Evolutionary conservation across 2,329 filamentous ascomycete genomes (phyloP).

Genomic region (Trichoderma arundinaceum): DNA sequence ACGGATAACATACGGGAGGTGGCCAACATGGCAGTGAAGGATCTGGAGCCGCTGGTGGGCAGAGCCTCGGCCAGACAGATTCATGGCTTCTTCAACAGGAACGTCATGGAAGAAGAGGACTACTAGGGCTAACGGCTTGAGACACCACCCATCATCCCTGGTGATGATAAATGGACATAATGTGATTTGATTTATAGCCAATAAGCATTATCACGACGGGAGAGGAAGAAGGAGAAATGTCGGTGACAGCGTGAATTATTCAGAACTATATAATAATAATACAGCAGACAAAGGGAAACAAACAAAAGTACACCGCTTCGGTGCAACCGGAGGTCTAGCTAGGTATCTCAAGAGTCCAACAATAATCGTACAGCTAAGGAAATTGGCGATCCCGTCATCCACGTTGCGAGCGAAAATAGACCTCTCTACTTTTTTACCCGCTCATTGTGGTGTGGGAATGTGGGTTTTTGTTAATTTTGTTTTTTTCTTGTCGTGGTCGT

Average conservation of each 20-base stretch:
- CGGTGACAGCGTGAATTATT: too few relatives aligned
- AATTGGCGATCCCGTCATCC: slow-evolving; percentile 1
- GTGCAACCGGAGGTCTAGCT: slow-evolving; percentile 1
- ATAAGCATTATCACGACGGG: too few relatives aligned
- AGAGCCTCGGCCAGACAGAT: slow-evolving; percentile 78
- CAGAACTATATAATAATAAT: background rate
- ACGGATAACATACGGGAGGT: slow-evolving; percentile 80
- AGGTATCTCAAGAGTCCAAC: slow-evolving; percentile 27
- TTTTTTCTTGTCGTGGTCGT: slow-evolving; percentile 10
- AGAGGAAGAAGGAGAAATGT: too few relatives aligned
- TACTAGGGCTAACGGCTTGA: background rate
- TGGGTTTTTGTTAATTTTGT: background rate
- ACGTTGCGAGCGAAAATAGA: slow-evolving; percentile 1
- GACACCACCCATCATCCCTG: too few relatives aligned
- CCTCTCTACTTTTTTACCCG: background rate
- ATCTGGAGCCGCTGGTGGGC: slow-evolving; percentile 77
- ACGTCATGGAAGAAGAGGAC: slow-evolving; percentile 59
- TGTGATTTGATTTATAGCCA: background rate
- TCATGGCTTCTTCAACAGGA: slow-evolving; percentile 76
- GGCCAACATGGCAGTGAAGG: slow-evolving; percentile 80
- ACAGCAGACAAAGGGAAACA: background rate
- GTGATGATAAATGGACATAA: background rate
- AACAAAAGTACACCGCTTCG: slow-evolving; percentile 2
- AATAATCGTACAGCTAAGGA: slow-evolving; percentile 31
- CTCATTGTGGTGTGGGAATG: background rate